Base-by-base conservation (phyloP, 2,329 filamentous ascomycete genomes). In the Ophiosphaerella herpotricha region DNA sequence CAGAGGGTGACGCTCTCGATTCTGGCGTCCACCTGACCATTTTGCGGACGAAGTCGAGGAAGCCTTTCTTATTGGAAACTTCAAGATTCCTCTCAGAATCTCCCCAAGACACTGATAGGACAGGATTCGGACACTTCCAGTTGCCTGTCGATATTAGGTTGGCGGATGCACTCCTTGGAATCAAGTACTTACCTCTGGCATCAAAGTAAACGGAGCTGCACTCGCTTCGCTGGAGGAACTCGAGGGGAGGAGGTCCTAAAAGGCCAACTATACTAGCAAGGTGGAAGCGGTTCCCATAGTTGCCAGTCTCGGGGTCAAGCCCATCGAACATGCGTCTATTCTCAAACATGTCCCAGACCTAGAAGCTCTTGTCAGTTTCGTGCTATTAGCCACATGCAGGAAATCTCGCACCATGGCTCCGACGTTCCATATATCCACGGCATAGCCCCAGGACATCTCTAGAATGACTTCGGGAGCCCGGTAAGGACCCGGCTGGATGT, bases 251-350 rank as follows among this genome's bases (percentile, higher is more conserved):
- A 53, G 60, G 58, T 39, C 64, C 64, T 29, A 64, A 50, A 50
- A 66, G 39, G 37, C 54, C 59, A 48, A 68, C 52, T 48, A 63
- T 63, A 42, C 52, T 55, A 37, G 63, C 63, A 52, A 68, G 57
- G 32, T 66, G 59, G 41, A 55, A 54, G 34, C 60, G 51, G 34
- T 52, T 61, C 39, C 16, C 48, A 54, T 61, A 60, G 29, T 53
- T 54, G 36, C 58, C 54, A 46, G 35, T 38, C 35, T 38, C 35
- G 11, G 35, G 35, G 35, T 38, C 14, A 38, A 38, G 14, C 35
- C 35, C 35, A 38, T 38, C 35, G 35, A 38, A 38, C 35, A 38
- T 38, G 35, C 35, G 35, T 38, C 35, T 38, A 14, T 38, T 38
- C 14, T 38, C 35, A 38, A 38, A 38, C 35, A 38, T 38, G 14